Base-by-base conservation (phyloP, 176 grass and related monocot genomes). In the Oryza nivara region DNA sequence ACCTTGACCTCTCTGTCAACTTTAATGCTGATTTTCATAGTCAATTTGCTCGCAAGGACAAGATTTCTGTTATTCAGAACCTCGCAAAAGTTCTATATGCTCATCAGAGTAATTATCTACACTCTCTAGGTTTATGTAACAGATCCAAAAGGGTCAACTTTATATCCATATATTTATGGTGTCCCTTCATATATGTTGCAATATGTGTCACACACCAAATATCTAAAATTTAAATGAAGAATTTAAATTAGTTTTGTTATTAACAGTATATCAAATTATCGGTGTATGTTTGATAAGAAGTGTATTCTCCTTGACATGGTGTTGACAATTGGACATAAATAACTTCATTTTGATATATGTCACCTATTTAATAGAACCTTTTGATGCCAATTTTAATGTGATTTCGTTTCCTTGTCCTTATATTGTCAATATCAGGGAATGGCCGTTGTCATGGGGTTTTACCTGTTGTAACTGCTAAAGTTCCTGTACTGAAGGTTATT, bases 1-100 rank as follows among this genome's bases (percentile, higher is more conserved):
- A 98, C 73, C 88, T 98, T 79, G 96, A 98, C 78, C 88, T 98
- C 22, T 98, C 96, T 44, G 51, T 98, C 77, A 98, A 98, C 70
- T 98, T 98, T 82, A 90, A 82, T 49, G 67, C 44, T 49, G 71
- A 86, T 65, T 73, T 36, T 49, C 65, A 52, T 5, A 43, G 36
- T 85, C 61, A 89, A 46, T 89, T 90, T 78, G 38, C 87, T 83
- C 93, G 93, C 67, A 72, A 84, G 17, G 72, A 87, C 19, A 92
- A 87, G 80, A 93, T 95, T 82, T 91, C 85, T 19, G 58, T 56
- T 91, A 88, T 98, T 88, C 90, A 26, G 79, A 95, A 80, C 60
- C 69, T 98, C 14, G 19, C 91, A 80, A 89, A 83, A 85, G 67
- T 80, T 72, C 83, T 98, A 63, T 77, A 78, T 74, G 63, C 51